Percentiles rank a stretch among this genome's conserved stretches.
These are phyloP conservation scores for Trametes versicolor DNA, from an alignment of 1,284 basidiomycete species.

Conservation along the genomic window DNA sequence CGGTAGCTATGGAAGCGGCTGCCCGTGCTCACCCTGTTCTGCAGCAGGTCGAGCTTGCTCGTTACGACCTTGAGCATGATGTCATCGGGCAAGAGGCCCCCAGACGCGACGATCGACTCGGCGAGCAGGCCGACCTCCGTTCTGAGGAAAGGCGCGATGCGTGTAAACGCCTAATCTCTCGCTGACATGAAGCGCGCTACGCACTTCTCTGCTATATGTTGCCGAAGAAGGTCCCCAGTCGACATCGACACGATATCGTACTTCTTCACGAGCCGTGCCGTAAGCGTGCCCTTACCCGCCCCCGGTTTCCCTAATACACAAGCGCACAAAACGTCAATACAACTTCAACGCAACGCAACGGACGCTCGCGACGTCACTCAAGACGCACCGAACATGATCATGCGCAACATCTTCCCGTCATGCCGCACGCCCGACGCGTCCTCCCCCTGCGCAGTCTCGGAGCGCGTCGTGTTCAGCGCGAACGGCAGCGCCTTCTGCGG, in stretches of 20 bases:
- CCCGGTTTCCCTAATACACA: slow-evolving; percentile 68
- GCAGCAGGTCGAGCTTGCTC: slow-evolving; percentile 73
- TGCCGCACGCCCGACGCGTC: slow-evolving; percentile 39
- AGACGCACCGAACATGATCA: slow-evolving; percentile 78
- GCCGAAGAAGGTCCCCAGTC: slow-evolving; percentile 83
- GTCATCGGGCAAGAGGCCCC: slow-evolving; percentile 81
- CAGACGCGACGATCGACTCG: slow-evolving; percentile 79
- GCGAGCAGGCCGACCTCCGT: slow-evolving; percentile 78
- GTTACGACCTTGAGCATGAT: slow-evolving; percentile 81
- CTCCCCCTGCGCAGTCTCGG: slow-evolving; percentile 44
- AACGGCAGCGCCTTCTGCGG: slow-evolving; percentile 60
- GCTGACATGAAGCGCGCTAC: slow-evolving; percentile 26
- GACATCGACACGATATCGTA: slow-evolving; percentile 81
- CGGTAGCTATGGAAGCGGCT: not conserved
- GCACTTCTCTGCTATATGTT: slow-evolving; percentile 77
- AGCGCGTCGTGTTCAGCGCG: slow-evolving; percentile 55
- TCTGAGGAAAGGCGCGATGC: slow-evolving; percentile 43
- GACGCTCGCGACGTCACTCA: slow-evolving; percentile 15
- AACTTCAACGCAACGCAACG: not conserved
- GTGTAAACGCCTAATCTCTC: not conserved
- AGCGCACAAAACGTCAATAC: too few species aligned
- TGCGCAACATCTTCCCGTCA: slow-evolving; percentile 58
- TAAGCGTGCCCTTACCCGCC: slow-evolving; percentile 83
- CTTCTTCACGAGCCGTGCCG: slow-evolving; percentile 75
- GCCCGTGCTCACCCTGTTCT: slow-evolving; percentile 60